Base-by-base conservation (phyloP, 2,329 filamentous ascomycete genomes). In the Monilinia laxa region DNA sequence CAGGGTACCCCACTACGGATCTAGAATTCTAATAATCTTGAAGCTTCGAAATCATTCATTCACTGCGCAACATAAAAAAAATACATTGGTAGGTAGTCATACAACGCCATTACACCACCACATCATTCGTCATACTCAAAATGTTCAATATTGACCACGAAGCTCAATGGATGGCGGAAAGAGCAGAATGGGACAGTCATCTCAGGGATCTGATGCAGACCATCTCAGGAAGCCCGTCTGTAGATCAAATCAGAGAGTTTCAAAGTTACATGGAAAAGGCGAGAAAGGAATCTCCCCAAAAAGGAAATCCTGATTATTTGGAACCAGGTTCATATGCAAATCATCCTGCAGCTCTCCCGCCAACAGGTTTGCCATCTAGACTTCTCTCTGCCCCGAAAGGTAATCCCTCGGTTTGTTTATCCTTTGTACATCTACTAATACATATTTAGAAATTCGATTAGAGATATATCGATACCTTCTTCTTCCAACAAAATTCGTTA, bases 391-490 rank as follows among this genome's bases (percentile, higher is more conserved):
- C 51, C 4, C 45, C 58, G 1, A 20, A 51, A 51, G 58, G 58
- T 62, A 40, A 51, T 20, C 4, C 51, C 9, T 51, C 20, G 3
- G 0, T n/a, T 18, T 25, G 11, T 35, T 25, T 14, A 25, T 9
- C 9, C 11, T 3, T 20, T 14, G 25, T 20, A 2, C 14, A 4
- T 25, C 25, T 35, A 51, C 3, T 62, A 62, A 62, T 4, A 2
- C 7, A 25, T 20, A 25, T 45, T 45, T n/a, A 66, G 64, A 66
- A 51, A 55, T 63, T 16, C 57, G 64, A 31, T 28, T 62, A 14
- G 49, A 66, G 57, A 66, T 66, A 25, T 66, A 66, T 55, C 57
- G 64, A 45, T 66, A 66, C 16, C 58, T 66, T 14, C 58, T 66
- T 55, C 38, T 66, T n/a, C 58, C 64, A 11, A 25, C 42, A 7